Evolutionary conservation across 495 filamentous ascomycete species (phyloP), one percentile per base, ranked within the genome.

Genomic region (Penicillium atrosanguineum): DNA sequence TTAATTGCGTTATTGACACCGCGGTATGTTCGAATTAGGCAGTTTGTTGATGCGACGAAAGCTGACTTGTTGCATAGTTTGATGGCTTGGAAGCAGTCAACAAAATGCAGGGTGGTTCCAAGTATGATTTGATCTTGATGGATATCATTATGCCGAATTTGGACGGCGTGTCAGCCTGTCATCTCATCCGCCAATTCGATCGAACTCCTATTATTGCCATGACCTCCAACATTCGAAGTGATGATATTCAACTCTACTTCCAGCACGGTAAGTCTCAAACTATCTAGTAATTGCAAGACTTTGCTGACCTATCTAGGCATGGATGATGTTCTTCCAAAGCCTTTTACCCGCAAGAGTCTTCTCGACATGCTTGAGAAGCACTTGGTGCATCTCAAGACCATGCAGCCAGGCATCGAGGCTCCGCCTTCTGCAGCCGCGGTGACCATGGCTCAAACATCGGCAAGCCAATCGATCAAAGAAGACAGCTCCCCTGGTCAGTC

Each of bases 101-200:
- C 67, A 97, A 95, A 68, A 86, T 96, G 63, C 91, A 89, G 65
- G 74, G 78, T 29, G 87, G 87, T 15, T 83, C 85, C 16, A 90
- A 88, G 31, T 97, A 95, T 69, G 92, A 97, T 64, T 72, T 98
- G 38, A 90, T 98, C 41, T 81, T 97, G 40, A 98, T 98, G 94
- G 95, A 97, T 73, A 97, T 98, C 60, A 95, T 97, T 54, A 97
- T 98, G 93, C 94, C 94, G 15, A 87, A 93, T 62, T 77, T 98
- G 16, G 94, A 97, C 64, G 94, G 94, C 45, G 91, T 97, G 26
- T 95, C 91, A 9, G 94, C 94, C 21, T 96, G 91, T 44, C 89
- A 91, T 63, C 84, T 95, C 52, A 96, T 98, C 56, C 87, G 95
- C 50, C 89, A 96, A 67, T 89, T 92, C 59, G 85, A 93, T 57